A percentile compares a stretch with the other conserved stretches of the same genome.
Evolutionary conservation across 148 eudicot genomes (phyloP).

Genomic region (Amaranthus palmeri): DNA sequence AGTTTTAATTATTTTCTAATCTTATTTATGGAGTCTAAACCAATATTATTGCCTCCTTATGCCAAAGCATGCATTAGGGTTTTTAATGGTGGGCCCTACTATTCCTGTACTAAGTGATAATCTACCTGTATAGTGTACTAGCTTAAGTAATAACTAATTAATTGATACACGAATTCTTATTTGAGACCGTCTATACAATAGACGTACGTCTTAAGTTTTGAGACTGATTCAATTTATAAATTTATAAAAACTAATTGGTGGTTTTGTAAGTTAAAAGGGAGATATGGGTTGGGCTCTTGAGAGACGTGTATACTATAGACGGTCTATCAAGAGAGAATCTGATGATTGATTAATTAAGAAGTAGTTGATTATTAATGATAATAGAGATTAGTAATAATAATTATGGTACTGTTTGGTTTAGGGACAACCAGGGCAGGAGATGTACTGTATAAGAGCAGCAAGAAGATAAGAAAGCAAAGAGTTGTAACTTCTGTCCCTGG

Average conservation of each 20-base stretch:
- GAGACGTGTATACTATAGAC: too few species aligned
- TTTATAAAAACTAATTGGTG: too few species aligned
- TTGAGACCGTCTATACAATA: too few species aligned
- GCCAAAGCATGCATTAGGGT: conserved; percentile 27
- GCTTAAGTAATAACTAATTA: conserved; percentile 7
- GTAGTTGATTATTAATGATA: too few species aligned
- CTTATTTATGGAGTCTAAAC: not conserved
- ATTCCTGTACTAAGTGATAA: conserved; percentile 10
- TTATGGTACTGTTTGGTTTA: conserved; percentile 14
- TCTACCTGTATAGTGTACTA: conserved; percentile 8
- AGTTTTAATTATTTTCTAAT: not conserved
- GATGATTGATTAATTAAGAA: conserved; percentile 4
- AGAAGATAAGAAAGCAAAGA: not conserved
- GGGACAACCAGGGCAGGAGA: conserved; percentile 16
- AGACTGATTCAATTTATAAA: too few species aligned
- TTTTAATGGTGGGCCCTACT: conserved; percentile 18
- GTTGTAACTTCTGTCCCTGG: not conserved
- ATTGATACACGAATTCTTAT: conserved; percentile 9
- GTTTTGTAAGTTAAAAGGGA: too few species aligned
- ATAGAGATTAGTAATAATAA: not conserved
- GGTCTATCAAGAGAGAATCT: too few species aligned
- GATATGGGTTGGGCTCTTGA: too few species aligned
- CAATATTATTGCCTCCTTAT: conserved; percentile 11
- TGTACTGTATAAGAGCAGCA: conserved; percentile 19
- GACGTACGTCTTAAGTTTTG: too few species aligned